Evolutionary conservation across 345 rosid genomes (phyloP).

Genomic region (Cochlearia excelsa): DNA sequence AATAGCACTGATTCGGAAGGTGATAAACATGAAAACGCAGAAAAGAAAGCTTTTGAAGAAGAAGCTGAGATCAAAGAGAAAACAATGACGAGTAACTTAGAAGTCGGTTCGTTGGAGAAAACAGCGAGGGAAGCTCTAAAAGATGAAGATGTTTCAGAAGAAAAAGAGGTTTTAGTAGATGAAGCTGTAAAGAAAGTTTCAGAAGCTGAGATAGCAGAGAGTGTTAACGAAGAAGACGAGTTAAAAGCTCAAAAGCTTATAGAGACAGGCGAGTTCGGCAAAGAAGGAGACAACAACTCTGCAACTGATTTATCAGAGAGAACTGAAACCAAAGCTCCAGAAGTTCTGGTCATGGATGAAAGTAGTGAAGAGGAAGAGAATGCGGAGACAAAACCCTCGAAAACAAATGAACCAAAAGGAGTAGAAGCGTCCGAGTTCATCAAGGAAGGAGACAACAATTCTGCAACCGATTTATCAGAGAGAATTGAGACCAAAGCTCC

Average conservation of each 20-base stretch:
- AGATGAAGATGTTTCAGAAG: conserved; percentile 21
- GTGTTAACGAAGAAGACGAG: conserved; percentile 27
- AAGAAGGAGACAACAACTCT: conserved; percentile 30
- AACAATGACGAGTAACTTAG: conserved; percentile 5
- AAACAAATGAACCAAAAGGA: conserved; percentile 24
- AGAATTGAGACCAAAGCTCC: conserved; percentile 27
- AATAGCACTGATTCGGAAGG: background rate
- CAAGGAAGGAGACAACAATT: too few species aligned
- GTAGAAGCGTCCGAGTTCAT: background rate
- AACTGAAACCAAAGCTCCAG: conserved; percentile 27
- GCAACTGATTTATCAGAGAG: conserved; percentile 28
- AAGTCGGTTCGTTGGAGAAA: conserved; percentile 18
- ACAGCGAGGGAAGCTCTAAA: background rate
- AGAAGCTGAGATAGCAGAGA: conserved; percentile 33
- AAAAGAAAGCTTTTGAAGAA: conserved; percentile 27
- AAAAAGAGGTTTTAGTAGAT: conserved; percentile 6
- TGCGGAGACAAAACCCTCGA: conserved; percentile 7
- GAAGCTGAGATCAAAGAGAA: conserved; percentile 28
- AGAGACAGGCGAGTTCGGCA: conserved; percentile 26
- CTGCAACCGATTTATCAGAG: conserved; percentile 25
- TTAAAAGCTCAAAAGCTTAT: conserved; percentile 31
- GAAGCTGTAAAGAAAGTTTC: conserved; percentile 26
- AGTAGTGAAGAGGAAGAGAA: conserved; percentile 9
- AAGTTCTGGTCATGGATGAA: conserved; percentile 35
- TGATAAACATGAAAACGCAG: conserved; percentile 4